Evolutionary conservation across 305 asterid species (phyloP), one percentile per base, ranked within the genome.

Genomic region (Solanum aculeatissimum): DNA sequence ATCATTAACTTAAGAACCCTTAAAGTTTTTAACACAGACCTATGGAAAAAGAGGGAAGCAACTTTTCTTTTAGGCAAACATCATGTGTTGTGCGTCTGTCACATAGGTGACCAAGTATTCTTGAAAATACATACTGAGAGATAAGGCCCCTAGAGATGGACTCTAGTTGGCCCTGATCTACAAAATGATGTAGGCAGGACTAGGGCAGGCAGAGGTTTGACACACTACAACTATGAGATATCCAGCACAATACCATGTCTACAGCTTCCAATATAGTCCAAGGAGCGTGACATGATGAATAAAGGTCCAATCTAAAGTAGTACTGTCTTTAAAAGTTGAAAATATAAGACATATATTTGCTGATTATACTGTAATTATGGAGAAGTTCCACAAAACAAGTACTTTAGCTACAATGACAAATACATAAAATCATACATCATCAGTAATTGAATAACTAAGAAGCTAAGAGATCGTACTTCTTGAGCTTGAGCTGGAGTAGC

Each of bases 401-500:
- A 71, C 80, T 71, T 42, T 10, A 71, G 13, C 80, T 13, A 71
- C 38, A n/a, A 42, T 6, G 9, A 71, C 47, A 51, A 77, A 29
- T 68, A 58, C 82, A 68, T 71, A 54, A 83, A 70, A 32, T 3
- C n/a, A 71, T 54, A 10, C 23, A 53, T 54, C 42, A 40, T 77
- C 47, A 51, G 27, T 35, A 21, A 81, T 32, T 35, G 47, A 45
- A 71, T 16, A 82, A 43, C 77, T 77, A 78, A 19, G 68, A 68
- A 82, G 53, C 69, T 77, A 78, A 19, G 68, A 68, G 49, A 83
- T 27, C 89, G 49, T 88, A 88, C 92, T 65, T 90, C 91, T 83
- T 90, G 91, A 85, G 91, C 92, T 45, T 88, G 91, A 35, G 87
- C 87, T 66, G 92, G 91, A 88, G 91, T 87, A 53, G 92, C 92